Percentiles rank a stretch among this genome's conserved stretches.
Conservation (phyloP, 306 rosid species). For the Vigna unguiculata region DNA sequence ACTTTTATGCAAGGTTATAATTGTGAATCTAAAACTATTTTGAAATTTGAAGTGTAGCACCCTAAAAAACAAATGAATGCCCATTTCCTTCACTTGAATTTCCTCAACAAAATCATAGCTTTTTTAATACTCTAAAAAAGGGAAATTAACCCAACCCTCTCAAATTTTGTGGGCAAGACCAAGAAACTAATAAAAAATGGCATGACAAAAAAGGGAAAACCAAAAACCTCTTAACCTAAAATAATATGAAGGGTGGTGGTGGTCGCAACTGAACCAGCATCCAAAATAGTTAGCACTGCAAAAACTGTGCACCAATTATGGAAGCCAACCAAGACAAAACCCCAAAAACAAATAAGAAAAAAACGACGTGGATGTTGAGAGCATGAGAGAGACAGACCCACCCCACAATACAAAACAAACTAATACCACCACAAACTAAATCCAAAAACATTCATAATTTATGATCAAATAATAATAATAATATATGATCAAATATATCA, state of each 20-base stretch:
- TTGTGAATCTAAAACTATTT: too few relatives aligned
- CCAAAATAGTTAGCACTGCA: conserved; percentile 32
- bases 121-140: background rate
- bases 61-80: too few relatives aligned
- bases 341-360: conserved; percentile 3
- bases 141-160: background rate
- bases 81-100: background rate
- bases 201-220: background rate
- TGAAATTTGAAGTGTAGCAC: too few relatives aligned
- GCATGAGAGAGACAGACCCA: background rate
- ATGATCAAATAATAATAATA: too few relatives aligned
- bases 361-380: conserved; percentile 14
- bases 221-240: background rate
- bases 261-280: conserved; percentile 21
- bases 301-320: conserved; percentile 35
- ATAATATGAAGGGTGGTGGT: conserved; percentile 13
- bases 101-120: background rate
- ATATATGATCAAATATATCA: too few relatives aligned
- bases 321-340: conserved; percentile 32
- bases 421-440: background rate
- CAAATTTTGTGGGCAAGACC: background rate
- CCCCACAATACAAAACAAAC: conserved; percentile 13
- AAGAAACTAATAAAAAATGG: conserved; percentile 8
- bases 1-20: too few relatives aligned
- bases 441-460: too few relatives aligned